Percentiles rank a stretch among this genome's conserved stretches.
Evolutionary conservation across 495 filamentous ascomycete genomes (phyloP).

Genomic region (Hypoxylon lienhwacheense): DNA sequence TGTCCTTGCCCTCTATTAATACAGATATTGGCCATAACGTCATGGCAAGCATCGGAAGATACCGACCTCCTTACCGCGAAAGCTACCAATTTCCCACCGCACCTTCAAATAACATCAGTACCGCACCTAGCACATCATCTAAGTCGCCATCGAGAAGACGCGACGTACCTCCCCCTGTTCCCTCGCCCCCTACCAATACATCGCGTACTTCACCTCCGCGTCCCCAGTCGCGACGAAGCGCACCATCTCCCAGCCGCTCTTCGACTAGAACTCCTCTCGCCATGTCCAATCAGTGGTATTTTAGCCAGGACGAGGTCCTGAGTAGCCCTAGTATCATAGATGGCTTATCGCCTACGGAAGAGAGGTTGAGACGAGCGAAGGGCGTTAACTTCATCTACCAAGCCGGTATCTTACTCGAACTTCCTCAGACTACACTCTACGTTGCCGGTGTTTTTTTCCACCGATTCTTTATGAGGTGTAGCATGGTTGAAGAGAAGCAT

Average conservation of each 20-base stretch:
- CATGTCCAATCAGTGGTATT: constrained; percentile 76
- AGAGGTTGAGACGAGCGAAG: constrained; percentile 78
- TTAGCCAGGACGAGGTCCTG: constrained; percentile 77
- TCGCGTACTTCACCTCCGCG: constrained; percentile 55
- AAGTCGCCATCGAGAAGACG: constrained; percentile 51
- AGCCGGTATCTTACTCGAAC: constrained; percentile 87
- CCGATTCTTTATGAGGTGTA: constrained; percentile 88
- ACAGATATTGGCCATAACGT: constrained; percentile 17
- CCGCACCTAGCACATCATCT: constrained; percentile 36
- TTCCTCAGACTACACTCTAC: constrained; percentile 87
- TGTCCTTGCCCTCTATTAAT: too few relatives aligned
- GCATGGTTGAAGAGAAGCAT: constrained; percentile 68
- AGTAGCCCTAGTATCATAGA: constrained; percentile 83
- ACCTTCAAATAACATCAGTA: constrained; percentile 34
- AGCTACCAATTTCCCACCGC: constrained; percentile 44
- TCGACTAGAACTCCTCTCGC: constrained; percentile 28
- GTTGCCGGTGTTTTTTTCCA: constrained; percentile 95
- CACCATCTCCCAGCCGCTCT: constrained; percentile 43
- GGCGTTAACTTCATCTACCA: constrained; percentile 95
- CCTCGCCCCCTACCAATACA: constrained; percentile 53
- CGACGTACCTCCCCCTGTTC: constrained; percentile 56
- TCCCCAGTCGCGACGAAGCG: constrained; percentile 47
- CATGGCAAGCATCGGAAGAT: constrained; percentile 57
- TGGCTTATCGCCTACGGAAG: constrained; percentile 72
- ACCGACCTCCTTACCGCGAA: constrained; percentile 51